Percentiles rank a stretch among this genome's conserved stretches.
Evolutionary conservation across 2,329 filamentous ascomycete genomes (phyloP).

Genomic region (Botrytis aclada): DNA sequence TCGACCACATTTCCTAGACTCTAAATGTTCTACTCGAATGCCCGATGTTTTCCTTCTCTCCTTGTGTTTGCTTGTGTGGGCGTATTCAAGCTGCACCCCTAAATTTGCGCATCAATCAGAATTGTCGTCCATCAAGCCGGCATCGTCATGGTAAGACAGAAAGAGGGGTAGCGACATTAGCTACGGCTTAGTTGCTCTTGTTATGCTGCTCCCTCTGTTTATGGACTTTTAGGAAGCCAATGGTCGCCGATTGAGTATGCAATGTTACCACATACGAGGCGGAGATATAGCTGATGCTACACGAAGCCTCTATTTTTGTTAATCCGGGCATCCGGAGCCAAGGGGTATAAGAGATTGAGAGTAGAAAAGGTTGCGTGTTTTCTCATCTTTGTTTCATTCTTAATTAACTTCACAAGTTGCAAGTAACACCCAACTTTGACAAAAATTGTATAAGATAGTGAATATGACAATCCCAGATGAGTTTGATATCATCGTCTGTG

Average conservation of each 20-base stretch:
- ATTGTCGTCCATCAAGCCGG: neutral
- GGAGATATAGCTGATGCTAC: slow-evolving; percentile 3
- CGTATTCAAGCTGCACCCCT: neutral
- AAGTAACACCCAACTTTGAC: neutral
- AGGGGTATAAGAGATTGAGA: neutral
- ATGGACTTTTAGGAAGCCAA: neutral
- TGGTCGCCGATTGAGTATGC: neutral
- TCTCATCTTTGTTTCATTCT: neutral
- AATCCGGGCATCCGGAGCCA: neutral
- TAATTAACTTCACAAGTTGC: neutral
- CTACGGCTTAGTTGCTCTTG: neutral
- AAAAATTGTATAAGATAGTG: neutral
- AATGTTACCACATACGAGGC: neutral
- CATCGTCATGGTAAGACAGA: neutral
- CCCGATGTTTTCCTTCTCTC: neutral
- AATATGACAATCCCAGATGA: slow-evolving; percentile 39
- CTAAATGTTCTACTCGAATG: too few relatives aligned
- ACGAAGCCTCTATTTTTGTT: neutral
- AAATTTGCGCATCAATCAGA: slow-evolving; percentile 13
- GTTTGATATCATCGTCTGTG: slow-evolving; percentile 52
- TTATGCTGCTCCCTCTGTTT: neutral
- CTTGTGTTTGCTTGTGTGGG: neutral
- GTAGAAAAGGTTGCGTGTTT: neutral
- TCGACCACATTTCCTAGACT: neutral
- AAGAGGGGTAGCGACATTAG: slow-evolving; percentile 15